Percentiles rank a stretch among this genome's conserved stretches.
Conservation (phyloP, 78 protist species). For the Tieghemostelium lacteum region DNA sequence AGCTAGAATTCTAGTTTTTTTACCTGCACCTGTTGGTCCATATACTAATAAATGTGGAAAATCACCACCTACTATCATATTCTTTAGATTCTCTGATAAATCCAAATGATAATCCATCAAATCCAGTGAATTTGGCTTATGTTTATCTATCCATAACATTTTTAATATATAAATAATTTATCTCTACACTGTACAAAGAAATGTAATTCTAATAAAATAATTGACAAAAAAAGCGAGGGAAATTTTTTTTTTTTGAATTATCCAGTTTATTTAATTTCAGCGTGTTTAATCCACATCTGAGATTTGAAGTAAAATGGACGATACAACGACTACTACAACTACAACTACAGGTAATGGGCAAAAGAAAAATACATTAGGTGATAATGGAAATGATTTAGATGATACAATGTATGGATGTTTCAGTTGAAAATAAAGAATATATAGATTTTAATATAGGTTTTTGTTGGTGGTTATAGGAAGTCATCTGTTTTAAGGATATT, state of each 20-base stretch:
- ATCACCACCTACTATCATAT: constrained; percentile 88
- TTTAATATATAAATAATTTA: constrained; percentile 23
- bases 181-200: not conserved
- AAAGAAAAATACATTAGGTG: not conserved
- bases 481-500: constrained; percentile 70
- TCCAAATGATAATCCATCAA: constrained; percentile 83
- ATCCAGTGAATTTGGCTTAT: constrained; percentile 94
- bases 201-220: not conserved
- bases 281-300: too few relatives aligned
- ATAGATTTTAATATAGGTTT: too few relatives aligned
- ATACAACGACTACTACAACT: not conserved
- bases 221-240: not conserved
- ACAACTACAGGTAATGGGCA: not conserved
- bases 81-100: constrained; percentile 69
- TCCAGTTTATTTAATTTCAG: too few relatives aligned
- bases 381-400: not conserved
- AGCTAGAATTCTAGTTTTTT: constrained; percentile 95
- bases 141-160: constrained; percentile 97
- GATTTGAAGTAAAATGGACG: too few relatives aligned
- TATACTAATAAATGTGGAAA: constrained; percentile 97
- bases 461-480: not conserved
- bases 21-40: constrained; percentile 99
- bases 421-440: too few relatives aligned
- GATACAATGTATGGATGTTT: not conserved
- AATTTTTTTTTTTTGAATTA: too few relatives aligned